phyloP scores from a whole-genome alignment of 164 flowering plant species.

The Houttuynia cordata region DNA sequence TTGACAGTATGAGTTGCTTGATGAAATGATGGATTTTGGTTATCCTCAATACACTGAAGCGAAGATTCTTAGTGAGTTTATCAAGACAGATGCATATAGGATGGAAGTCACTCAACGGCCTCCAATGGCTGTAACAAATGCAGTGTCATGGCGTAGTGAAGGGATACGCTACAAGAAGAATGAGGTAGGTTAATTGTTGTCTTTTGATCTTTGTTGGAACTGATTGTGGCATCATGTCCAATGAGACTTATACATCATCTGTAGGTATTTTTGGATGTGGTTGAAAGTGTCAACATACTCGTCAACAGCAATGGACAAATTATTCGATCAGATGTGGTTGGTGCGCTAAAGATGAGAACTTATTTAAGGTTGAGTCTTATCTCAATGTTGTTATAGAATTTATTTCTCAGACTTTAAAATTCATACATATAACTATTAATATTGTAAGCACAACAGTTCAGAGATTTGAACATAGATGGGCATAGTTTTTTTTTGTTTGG shows the following conservation, averaged over 20 bases:
- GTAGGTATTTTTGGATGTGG: conserved; percentile 96
- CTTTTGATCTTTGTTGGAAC: neutral
- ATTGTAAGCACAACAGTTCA: no score
- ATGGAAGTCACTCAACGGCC: conserved; percentile 97
- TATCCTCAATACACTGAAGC: conserved; percentile 99
- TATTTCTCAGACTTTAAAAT: neutral
- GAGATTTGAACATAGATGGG: no score
- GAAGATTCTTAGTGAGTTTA: conserved; percentile 91
- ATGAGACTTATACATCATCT: neutral
- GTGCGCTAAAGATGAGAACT: conserved; percentile 97
- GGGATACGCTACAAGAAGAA: conserved; percentile 95
- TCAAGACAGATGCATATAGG: conserved; percentile 98
- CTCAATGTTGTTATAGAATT: no score
- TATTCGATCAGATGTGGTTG: conserved; percentile 91
- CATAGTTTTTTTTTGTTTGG: no score
- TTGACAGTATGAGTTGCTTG: conserved; percentile 90
- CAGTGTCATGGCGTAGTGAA: conserved; percentile 99
- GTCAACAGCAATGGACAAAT: conserved; percentile 98
- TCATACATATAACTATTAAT: no score
- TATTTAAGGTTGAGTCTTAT: conserved; percentile 57
- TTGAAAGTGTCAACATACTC: conserved; percentile 96
- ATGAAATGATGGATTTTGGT: conserved; percentile 99
- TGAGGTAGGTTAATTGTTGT: conserved; percentile 38
- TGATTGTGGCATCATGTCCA: neutral
- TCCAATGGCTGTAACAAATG: conserved; percentile 99